Evolutionary conservation across 805 yeast genomes (phyloP).

Genomic region (Teunomyces lycoperdinae): DNA sequence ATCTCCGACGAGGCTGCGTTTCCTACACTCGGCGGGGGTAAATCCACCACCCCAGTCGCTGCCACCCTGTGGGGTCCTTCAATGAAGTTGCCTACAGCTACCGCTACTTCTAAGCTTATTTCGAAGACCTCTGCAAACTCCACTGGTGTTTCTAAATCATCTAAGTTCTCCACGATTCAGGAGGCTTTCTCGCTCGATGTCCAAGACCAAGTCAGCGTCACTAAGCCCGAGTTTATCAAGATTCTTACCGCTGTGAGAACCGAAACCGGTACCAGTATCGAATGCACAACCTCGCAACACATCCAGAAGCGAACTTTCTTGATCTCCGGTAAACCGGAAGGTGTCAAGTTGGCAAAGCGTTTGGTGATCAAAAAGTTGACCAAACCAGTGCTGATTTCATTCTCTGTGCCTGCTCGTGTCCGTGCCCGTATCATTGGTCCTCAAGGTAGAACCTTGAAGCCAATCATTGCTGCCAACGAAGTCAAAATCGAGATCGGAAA

Average conservation of each 20-base stretch:
- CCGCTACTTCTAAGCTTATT: constrained; percentile 17
- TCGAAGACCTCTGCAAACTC: constrained; percentile 8
- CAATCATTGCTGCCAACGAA: constrained; percentile 66
- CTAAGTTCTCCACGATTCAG: constrained; percentile 58
- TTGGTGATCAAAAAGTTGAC: constrained; percentile 74
- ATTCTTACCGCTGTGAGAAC: constrained; percentile 62
- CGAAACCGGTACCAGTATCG: constrained; percentile 63
- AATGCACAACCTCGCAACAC: constrained; percentile 74
- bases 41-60: constrained; percentile 23
- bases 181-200: constrained; percentile 75
- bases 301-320: constrained; percentile 80
- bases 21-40: constrained; percentile 64
- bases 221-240: constrained; percentile 65
- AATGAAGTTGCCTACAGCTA: constrained; percentile 19
- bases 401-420: constrained; percentile 72
- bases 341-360: constrained; percentile 68
- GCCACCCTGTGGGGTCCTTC: constrained; percentile 42
- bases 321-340: constrained; percentile 68
- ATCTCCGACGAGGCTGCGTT: constrained; percentile 55
- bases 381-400: constrained; percentile 60
- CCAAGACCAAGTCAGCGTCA: constrained; percentile 61
- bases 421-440: constrained; percentile 83
- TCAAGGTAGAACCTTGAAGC: constrained; percentile 77
- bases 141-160: constrained; percentile 25
- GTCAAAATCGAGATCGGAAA: constrained; percentile 68